Conservation (phyloP, 352 stramenopile species). For the Elongisporangium prolatum region DNA sequence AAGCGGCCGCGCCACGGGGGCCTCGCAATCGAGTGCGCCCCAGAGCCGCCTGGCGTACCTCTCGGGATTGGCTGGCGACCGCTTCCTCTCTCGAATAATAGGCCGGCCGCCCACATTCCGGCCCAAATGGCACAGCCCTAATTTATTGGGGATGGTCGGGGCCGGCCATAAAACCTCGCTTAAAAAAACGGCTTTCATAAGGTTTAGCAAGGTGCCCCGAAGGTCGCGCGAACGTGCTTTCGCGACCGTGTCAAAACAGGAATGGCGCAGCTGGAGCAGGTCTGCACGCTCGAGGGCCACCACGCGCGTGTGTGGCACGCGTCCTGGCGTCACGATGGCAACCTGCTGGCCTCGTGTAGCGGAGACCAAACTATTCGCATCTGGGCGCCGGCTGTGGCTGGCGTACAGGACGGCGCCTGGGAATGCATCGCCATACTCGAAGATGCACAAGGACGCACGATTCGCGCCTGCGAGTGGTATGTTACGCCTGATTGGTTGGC, state of each 20-base stretch:
- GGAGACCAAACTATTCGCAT: constrained; percentile 87
- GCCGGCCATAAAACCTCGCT: background rate
- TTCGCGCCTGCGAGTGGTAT: constrained; percentile 93
- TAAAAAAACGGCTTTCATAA: background rate
- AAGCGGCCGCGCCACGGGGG: background rate
- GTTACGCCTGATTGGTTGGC: background rate
- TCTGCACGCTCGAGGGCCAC: constrained; percentile 79
- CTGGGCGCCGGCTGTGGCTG: constrained; percentile 38
- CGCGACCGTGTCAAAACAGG: background rate
- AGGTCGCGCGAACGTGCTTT: constrained; percentile 1
- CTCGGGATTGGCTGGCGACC: background rate
- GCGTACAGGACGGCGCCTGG: constrained; percentile 48
- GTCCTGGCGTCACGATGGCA: constrained; percentile 84
- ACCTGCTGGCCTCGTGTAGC: constrained; percentile 87
- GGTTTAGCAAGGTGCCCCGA: constrained; percentile 5
- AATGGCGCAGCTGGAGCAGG: constrained; percentile 25
- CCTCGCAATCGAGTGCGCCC: background rate
- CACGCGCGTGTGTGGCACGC: constrained; percentile 89
- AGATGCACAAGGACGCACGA: constrained; percentile 92
- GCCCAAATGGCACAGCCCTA: background rate
- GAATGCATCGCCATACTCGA: constrained; percentile 90
- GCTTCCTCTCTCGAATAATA: background rate
- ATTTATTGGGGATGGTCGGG: background rate
- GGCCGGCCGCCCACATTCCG: background rate
- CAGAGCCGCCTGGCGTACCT: background rate